Evolutionary conservation across 352 stramenopile genomes (phyloP).

Genomic region (Albugo laibachii): DNA sequence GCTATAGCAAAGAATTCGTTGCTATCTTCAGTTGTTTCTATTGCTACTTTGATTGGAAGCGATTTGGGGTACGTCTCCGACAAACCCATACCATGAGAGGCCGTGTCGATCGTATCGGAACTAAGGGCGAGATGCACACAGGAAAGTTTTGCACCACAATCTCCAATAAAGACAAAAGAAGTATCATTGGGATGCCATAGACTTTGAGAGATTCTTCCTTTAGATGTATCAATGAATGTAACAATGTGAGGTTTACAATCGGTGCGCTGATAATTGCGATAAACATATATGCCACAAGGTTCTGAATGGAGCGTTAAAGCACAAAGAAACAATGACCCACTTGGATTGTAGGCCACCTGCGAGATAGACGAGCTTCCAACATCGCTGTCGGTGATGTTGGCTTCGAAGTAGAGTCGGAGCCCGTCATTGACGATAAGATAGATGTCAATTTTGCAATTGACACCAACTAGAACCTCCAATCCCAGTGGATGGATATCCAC

Average conservation of each 20-base stretch:
- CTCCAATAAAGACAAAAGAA: not conserved
- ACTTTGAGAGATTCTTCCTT: slow-evolving; percentile 16
- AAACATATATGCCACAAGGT: slow-evolving; percentile 18
- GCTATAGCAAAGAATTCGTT: no score
- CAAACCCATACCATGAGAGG: no score
- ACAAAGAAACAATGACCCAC: slow-evolving; percentile 9
- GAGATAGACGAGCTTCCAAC: slow-evolving; percentile 18
- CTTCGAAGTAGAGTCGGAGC: slow-evolving; percentile 35
- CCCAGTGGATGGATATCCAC: slow-evolving; percentile 34
- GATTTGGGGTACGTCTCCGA: no score
- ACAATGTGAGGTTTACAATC: slow-evolving; percentile 31
- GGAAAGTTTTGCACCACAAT: no score
- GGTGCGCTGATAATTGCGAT: slow-evolving; percentile 16
- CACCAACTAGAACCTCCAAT: slow-evolving; percentile 25
- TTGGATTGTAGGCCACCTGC: slow-evolving; percentile 37
- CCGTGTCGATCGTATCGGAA: no score
- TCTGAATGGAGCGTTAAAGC: no score
- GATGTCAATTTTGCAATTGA: slow-evolving; percentile 32
- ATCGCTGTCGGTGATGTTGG: no score
- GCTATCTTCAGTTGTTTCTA: no score
- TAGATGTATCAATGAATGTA: slow-evolving; percentile 22
- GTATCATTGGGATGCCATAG: slow-evolving; percentile 25
- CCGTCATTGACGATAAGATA: slow-evolving; percentile 42
- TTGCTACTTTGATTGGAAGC: no score
- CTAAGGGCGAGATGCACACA: no score